A percentile compares a stretch with the other conserved stretches of the same genome.
phyloP scores from a whole-genome alignment of 2,329 filamentous ascomycete species.

The Phyllosticta paracitricarpa region DNA sequence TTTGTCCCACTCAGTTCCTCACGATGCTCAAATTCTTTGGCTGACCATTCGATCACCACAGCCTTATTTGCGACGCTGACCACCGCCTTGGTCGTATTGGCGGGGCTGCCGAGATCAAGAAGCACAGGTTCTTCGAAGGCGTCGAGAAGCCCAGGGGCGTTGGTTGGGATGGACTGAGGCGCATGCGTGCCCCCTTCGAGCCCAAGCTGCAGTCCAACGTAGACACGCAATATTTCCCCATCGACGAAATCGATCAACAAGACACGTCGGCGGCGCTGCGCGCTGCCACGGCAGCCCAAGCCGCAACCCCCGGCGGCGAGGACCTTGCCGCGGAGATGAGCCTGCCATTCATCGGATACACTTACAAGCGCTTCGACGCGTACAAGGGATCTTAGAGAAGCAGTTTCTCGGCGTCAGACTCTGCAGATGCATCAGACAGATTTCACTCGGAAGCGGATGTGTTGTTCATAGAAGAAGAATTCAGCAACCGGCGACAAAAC shows the following conservation, averaged over 20 bases:
- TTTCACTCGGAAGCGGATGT: not conserved
- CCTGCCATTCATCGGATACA: slow-evolving; percentile 91
- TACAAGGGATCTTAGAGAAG: slow-evolving; percentile 35
- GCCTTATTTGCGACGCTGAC: slow-evolving; percentile 87
- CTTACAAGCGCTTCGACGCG: slow-evolving; percentile 90
- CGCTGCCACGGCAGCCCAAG: slow-evolving; percentile 55
- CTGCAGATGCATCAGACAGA: not conserved
- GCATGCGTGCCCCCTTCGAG: slow-evolving; percentile 92
- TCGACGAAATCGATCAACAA: slow-evolving; percentile 94
- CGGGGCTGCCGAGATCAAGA: slow-evolving; percentile 86
- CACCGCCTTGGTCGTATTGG: slow-evolving; percentile 76
- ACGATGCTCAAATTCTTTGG: slow-evolving; percentile 8
- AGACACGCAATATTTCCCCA: slow-evolving; percentile 97
- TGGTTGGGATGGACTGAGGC: slow-evolving; percentile 83
- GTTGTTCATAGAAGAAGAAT: not conserved
- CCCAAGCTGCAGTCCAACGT: slow-evolving; percentile 86
- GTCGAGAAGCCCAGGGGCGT: slow-evolving; percentile 47
- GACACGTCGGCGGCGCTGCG: slow-evolving; percentile 83
- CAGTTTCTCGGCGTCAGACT: not conserved
- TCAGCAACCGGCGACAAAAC: not conserved
- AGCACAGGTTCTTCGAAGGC: slow-evolving; percentile 90
- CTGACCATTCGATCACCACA: slow-evolving; percentile 29
- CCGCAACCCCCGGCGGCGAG: slow-evolving; percentile 48
- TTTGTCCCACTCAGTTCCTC: slow-evolving; percentile 34
- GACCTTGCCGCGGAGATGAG: slow-evolving; percentile 90